These are phyloP conservation scores for Coemansia sp. DNA, from an alignment of 192 early-diverging fungal species.

Conservation along the genomic window DNA sequence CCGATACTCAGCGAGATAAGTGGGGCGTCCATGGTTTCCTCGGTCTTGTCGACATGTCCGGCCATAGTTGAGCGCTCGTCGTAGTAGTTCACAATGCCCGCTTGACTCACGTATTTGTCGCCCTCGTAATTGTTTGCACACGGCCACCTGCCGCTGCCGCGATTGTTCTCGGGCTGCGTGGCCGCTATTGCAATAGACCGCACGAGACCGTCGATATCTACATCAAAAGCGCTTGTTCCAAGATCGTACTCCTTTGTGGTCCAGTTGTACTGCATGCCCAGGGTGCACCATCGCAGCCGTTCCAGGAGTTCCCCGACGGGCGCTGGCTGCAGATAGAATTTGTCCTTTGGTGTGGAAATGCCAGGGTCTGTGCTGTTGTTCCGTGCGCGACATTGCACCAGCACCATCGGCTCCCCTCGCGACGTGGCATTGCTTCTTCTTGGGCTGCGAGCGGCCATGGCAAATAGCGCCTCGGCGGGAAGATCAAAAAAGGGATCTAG, in stretches of 20 bases:
- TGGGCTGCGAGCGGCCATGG: constrained; percentile 3
- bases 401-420: constrained; percentile 2
- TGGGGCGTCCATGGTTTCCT: constrained; percentile 80
- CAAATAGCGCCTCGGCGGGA: constrained; percentile 57
- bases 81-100: constrained; percentile 95
- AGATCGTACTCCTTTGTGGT: constrained; percentile 71
- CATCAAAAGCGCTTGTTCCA: constrained; percentile 63
- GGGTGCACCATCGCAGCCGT: constrained; percentile 69
- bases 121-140: constrained; percentile 60
- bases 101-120: constrained; percentile 69
- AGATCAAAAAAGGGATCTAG: constrained; percentile 83
- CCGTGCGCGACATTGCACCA: constrained; percentile 35
- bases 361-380: constrained; percentile 29
- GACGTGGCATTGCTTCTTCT: constrained; percentile 60
- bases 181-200: constrained; percentile 66
- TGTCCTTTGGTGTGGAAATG: constrained; percentile 32
- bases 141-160: constrained; percentile 2
- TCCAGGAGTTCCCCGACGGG: constrained; percentile 17
- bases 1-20: constrained; percentile 70
- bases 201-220: constrained; percentile 60
- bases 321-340: constrained; percentile 27
- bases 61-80: constrained; percentile 77
- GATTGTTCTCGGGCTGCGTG: constrained; percentile 33
- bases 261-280: constrained; percentile 83
- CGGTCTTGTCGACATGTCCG: constrained; percentile 91